Evolutionary conservation across 2,329 filamentous ascomycete genomes (phyloP).

Genomic region (Colletotrichum truncatum): DNA sequence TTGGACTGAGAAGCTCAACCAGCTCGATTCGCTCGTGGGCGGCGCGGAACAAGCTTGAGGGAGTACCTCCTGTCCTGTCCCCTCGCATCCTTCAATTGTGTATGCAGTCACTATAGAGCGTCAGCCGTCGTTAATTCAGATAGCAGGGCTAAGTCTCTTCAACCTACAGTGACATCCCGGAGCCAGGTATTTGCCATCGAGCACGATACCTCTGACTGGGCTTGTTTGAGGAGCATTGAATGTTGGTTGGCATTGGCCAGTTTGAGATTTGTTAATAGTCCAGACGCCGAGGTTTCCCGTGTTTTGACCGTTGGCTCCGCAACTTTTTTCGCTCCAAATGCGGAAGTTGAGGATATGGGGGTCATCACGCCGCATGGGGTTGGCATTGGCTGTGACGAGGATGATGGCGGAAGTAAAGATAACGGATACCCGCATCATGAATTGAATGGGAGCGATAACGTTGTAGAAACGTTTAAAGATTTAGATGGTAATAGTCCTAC

Average conservation of each 20-base stretch:
- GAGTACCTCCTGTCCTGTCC: too few species aligned
- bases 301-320: neutral
- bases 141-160: too few species aligned
- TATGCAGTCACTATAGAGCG: too few species aligned
- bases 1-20: too few species aligned
- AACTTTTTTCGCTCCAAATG: constrained; percentile 13
- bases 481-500: neutral
- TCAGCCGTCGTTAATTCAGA: too few species aligned
- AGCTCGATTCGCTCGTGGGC: too few species aligned
- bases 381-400: constrained; percentile 2
- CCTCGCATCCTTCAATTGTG: too few species aligned
- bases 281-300: constrained; percentile 13
- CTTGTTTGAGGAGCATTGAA: constrained; percentile 5
- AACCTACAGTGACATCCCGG: too few species aligned
- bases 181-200: too few species aligned
- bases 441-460: neutral
- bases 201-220: neutral
- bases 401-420: neutral
- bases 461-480: neutral
- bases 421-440: neutral
- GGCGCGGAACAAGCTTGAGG: too few species aligned
- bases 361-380: neutral
- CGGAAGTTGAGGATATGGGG: constrained; percentile 11
- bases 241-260: neutral
- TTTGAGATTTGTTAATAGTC: constrained; percentile 11